Percentiles rank a stretch among this genome's conserved stretches.
Evolutionary conservation across 176 grass and related monocot species (phyloP).

Genomic region (Bothriochloa decipiens): DNA sequence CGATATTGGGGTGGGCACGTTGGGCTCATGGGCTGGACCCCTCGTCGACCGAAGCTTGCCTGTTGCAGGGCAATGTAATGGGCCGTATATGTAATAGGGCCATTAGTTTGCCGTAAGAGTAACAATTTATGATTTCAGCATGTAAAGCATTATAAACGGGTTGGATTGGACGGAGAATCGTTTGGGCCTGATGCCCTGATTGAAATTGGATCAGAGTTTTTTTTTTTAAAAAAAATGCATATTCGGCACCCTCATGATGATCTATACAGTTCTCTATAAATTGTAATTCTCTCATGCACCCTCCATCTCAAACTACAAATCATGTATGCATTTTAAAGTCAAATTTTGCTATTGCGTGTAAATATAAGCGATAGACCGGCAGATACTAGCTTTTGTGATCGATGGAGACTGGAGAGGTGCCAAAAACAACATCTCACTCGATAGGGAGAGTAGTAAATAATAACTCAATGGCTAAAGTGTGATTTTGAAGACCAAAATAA

Average conservation of each 20-base stretch:
- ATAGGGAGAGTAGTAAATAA: too few relatives aligned
- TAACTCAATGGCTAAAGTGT: too few relatives aligned
- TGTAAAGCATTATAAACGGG: not conserved
- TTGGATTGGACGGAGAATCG: not conserved
- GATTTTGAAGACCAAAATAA: too few relatives aligned
- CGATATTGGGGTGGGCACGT: not conserved
- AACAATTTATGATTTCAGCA: not conserved
- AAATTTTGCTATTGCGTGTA: too few relatives aligned
- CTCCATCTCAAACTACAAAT: too few relatives aligned
- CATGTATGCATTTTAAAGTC: too few relatives aligned
- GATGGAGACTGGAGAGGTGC: too few relatives aligned
- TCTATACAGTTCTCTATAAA: too few relatives aligned
- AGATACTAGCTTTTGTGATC: too few relatives aligned
- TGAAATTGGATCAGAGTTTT: not conserved
- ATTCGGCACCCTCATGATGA: not conserved
- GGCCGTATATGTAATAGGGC: not conserved
- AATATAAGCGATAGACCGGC: too few relatives aligned
- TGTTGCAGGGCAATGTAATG: not conserved
- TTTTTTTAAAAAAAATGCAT: not conserved
- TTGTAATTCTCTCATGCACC: too few relatives aligned
- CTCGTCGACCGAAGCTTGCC: rapidly evolving
- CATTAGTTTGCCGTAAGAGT: not conserved
- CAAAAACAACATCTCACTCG: too few relatives aligned
- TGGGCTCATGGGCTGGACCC: slow-evolving; percentile 26
- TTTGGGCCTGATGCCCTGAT: not conserved